Percentiles rank a stretch among this genome's conserved stretches.
Conservation (phyloP, 768 basidiomycete genomes). For the Termitomyces sp. region DNA sequence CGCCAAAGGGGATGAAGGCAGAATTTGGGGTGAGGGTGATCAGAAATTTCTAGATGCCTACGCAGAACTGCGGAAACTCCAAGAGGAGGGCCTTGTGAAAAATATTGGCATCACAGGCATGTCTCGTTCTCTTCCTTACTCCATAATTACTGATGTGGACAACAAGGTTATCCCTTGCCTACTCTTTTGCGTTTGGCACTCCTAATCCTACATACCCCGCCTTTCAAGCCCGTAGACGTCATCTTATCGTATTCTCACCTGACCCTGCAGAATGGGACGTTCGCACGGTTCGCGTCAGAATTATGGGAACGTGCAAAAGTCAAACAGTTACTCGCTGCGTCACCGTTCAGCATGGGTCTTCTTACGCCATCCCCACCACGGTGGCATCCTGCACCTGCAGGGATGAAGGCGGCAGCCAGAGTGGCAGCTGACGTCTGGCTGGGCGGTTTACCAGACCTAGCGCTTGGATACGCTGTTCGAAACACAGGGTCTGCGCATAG, state of each 20-base stretch:
- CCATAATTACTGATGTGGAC: background rate
- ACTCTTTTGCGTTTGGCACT: slow-evolving; percentile 81
- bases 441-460: slow-evolving; percentile 55
- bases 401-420: slow-evolving; percentile 37
- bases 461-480: slow-evolving; percentile 67
- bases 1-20: slow-evolving; percentile 47
- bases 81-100: slow-evolving; percentile 68
- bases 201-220: slow-evolving; percentile 60
- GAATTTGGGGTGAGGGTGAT: slow-evolving; percentile 65
- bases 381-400: slow-evolving; percentile 76
- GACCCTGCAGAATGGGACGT: slow-evolving; percentile 65
- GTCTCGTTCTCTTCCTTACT: slow-evolving; percentile 3
- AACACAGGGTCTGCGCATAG: slow-evolving; percentile 32
- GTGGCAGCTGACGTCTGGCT: slow-evolving; percentile 36
- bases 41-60: slow-evolving; percentile 65
- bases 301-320: slow-evolving; percentile 63
- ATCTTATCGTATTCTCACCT: slow-evolving; percentile 81
- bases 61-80: slow-evolving; percentile 57
- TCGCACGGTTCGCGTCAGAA: slow-evolving; percentile 48
- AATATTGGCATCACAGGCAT: slow-evolving; percentile 78
- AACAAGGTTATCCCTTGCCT: slow-evolving; percentile 72
- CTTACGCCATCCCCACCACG: slow-evolving; percentile 49
- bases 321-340: slow-evolving; percentile 66
- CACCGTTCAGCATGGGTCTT: slow-evolving; percentile 83
- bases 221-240: slow-evolving; percentile 70